Evolutionary conservation across 129 eudicot genomes (phyloP).

Genomic region (Flaveria robusta): DNA sequence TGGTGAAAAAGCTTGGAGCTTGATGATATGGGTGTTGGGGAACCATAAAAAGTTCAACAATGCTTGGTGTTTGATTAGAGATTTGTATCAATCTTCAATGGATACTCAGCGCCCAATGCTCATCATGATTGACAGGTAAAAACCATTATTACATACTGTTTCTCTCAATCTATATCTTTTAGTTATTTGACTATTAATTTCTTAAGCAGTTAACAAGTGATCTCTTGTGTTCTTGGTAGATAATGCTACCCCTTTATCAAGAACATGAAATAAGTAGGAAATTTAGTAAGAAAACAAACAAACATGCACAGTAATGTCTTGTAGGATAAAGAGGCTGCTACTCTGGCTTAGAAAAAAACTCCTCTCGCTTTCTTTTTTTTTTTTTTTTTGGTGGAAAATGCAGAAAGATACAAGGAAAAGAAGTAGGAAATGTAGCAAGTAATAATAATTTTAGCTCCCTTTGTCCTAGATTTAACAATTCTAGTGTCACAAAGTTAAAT

Average conservation of each 20-base stretch:
- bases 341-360: no score
- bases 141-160: not conserved
- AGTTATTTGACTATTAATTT: not conserved
- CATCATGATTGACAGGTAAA: constrained; percentile 77
- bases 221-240: not conserved
- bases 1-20: constrained; percentile 55
- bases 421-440: constrained; percentile 4
- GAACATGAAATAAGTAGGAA: constrained; percentile 13
- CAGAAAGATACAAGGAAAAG: not conserved
- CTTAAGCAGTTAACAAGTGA: not conserved
- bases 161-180: not conserved
- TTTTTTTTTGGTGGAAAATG: no score
- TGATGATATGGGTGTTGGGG: constrained; percentile 89
- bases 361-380: no score
- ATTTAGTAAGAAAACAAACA: not conserved
- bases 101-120: constrained; percentile 72
- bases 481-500: not conserved
- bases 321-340: no score
- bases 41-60: constrained; percentile 68
- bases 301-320: no score
- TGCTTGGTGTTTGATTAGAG: constrained; percentile 86
- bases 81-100: constrained; percentile 50
- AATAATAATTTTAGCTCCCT: not conserved
- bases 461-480: not conserved
- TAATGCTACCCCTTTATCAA: not conserved